These are phyloP conservation scores for Raphanus sativus DNA, from an alignment of 345 rosid species.

Conservation along the genomic window DNA sequence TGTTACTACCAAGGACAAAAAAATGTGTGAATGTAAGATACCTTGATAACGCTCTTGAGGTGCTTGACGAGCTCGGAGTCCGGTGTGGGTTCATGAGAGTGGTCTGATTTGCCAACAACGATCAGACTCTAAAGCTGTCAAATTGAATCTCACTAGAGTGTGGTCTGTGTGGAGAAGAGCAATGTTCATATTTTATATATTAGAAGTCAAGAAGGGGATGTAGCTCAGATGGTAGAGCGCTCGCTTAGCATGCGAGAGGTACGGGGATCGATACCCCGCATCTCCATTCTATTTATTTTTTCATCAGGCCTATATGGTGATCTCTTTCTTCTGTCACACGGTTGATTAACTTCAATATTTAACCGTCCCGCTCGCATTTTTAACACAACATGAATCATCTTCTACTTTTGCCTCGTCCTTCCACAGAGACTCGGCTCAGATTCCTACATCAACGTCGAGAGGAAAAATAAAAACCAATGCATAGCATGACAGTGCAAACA, in stretches of 20 bases:
- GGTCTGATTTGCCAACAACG: constrained; percentile 42
- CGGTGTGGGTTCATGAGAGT: constrained; percentile 55
- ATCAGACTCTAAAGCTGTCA: not conserved
- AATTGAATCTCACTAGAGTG: not conserved
- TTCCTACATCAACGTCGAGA: too few species aligned
- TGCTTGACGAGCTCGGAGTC: constrained; percentile 90
- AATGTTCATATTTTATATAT: not conserved
- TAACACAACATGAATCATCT: too few species aligned
- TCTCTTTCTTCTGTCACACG: too few species aligned
- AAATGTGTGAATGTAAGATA: constrained; percentile 8
- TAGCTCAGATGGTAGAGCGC: constrained; percentile 30
- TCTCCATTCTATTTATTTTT: constrained; percentile 43
- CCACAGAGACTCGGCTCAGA: too few species aligned
- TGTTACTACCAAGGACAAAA: not conserved
- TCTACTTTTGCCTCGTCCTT: too few species aligned
- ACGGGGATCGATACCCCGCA: constrained; percentile 87
- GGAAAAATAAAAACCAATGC: too few species aligned
- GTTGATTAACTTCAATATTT: too few species aligned
- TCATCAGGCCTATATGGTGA: too few species aligned
- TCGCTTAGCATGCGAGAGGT: constrained; percentile 94
- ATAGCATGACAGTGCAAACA: not conserved
- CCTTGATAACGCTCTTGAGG: constrained; percentile 90
- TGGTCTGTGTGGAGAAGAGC: not conserved
- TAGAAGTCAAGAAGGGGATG: not conserved
- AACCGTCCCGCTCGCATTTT: too few species aligned